Percentiles rank a stretch among this genome's conserved stretches.
Evolutionary conservation across 2,329 filamentous ascomycete genomes (phyloP).

Genomic region (Colletotrichum sp.): DNA sequence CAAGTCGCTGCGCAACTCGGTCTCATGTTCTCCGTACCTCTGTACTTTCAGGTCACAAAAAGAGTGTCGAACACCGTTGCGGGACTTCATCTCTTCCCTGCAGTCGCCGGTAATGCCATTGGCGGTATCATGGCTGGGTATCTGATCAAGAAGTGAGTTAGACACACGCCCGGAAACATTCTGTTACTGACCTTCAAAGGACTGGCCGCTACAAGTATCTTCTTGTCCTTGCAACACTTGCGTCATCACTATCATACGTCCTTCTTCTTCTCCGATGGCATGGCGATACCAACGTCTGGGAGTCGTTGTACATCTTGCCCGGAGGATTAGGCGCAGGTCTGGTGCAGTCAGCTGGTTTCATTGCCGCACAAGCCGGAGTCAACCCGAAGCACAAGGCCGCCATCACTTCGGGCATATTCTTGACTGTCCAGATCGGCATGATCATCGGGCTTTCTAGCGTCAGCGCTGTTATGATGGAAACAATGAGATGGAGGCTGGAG

Average conservation of each 20-base stretch:
- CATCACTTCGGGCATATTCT: constrained; percentile 45
- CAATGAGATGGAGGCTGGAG: constrained; percentile 21
- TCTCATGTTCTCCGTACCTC: constrained; percentile 66
- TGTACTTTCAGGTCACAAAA: constrained; percentile 72
- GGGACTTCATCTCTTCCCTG: constrained; percentile 67
- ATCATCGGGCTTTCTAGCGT: constrained; percentile 43
- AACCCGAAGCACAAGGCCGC: constrained; percentile 41
- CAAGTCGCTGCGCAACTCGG: constrained; percentile 60
- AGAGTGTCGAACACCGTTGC: constrained; percentile 62
- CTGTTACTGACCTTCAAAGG: constrained; percentile 27
- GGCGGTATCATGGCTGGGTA: constrained; percentile 66
- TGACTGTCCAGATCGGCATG: constrained; percentile 39
- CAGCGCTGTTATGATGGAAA: constrained; percentile 36
- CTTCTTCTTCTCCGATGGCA: constrained; percentile 64
- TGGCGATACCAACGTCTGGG: constrained; percentile 58
- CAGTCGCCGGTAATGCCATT: constrained; percentile 69
- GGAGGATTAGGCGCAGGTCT: constrained; percentile 46
- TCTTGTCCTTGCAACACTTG: constrained; percentile 53
- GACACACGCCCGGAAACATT: not conserved
- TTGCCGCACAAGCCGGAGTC: constrained; percentile 45
- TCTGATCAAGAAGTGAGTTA: constrained; percentile 52
- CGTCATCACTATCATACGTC: constrained; percentile 54
- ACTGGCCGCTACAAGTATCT: constrained; percentile 66
- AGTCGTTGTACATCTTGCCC: constrained; percentile 66
- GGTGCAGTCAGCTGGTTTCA: constrained; percentile 44